These are phyloP conservation scores for Sesbania bispinosa DNA, from an alignment of 306 rosid genomes.

Conservation along the genomic window DNA sequence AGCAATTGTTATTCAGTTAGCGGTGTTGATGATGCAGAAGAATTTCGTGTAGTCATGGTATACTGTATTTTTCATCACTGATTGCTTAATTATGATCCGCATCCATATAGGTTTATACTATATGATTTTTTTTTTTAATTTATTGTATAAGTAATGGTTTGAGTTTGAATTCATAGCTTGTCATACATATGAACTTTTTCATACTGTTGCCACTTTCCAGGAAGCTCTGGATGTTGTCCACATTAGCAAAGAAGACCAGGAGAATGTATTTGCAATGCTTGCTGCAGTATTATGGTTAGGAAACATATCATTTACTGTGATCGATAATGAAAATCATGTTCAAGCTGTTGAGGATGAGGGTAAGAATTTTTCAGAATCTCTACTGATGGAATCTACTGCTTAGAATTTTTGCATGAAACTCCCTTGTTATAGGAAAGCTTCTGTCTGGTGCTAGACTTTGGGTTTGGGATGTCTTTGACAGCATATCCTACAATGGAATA, in stretches of 20 bases:
- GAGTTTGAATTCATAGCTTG: constrained; percentile 16
- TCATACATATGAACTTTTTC: constrained; percentile 27
- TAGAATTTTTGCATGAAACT: neutral
- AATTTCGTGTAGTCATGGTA: constrained; percentile 80
- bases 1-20: constrained; percentile 77
- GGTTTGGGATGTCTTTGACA: neutral
- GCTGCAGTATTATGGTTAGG: constrained; percentile 99
- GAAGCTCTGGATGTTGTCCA: constrained; percentile 97
- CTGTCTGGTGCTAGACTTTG: constrained; percentile 14
- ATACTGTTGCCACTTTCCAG: constrained; percentile 41
- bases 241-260: constrained; percentile 79
- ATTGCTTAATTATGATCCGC: constrained; percentile 11
- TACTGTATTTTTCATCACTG: neutral
- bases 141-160: constrained; percentile 1
- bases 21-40: constrained; percentile 83
- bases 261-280: constrained; percentile 95
- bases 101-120: constrained; percentile 8
- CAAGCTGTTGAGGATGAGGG: constrained; percentile 85
- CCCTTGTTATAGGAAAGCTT: neutral
- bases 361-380: constrained; percentile 31
- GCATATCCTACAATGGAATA: constrained; percentile 9
- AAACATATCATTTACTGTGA: constrained; percentile 70
- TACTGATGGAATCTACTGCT: neutral
- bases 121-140: neutral
- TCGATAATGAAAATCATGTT: constrained; percentile 94